These are phyloP conservation scores for Globisporangium nodosum DNA, from an alignment of 352 stramenopile genomes.

Conservation along the genomic window DNA sequence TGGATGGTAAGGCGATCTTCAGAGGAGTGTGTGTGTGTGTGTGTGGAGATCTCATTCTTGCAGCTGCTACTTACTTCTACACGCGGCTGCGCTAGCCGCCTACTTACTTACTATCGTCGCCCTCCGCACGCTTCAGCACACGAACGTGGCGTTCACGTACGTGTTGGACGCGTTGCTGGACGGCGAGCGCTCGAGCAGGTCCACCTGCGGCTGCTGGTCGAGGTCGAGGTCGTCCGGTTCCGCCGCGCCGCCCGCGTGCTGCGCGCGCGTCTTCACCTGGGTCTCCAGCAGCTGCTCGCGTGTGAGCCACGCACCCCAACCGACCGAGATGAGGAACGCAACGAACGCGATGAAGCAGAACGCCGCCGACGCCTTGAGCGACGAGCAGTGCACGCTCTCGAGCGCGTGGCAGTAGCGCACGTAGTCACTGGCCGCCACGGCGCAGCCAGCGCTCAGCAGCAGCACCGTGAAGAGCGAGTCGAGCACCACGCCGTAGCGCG, in stretches of 20 bases:
- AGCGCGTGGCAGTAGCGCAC: slow-evolving; percentile 52
- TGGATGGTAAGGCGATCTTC: too few species aligned
- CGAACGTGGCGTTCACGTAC: slow-evolving; percentile 12
- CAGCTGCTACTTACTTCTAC: neutral
- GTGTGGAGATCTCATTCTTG: neutral
- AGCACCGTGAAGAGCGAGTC: slow-evolving; percentile 68
- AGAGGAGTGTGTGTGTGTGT: neutral
- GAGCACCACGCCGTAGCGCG: slow-evolving; percentile 40
- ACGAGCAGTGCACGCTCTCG: slow-evolving; percentile 38
- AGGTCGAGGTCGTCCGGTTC: neutral
- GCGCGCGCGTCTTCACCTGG: neutral
- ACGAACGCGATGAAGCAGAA: slow-evolving; percentile 65
- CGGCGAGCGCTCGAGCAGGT: slow-evolving; percentile 15
- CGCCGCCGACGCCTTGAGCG: slow-evolving; percentile 35
- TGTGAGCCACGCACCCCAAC: slow-evolving; percentile 46
- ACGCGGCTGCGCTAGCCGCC: neutral
- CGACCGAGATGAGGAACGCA: slow-evolving; percentile 48
- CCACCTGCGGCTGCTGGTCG: slow-evolving; percentile 3
- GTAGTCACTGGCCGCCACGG: slow-evolving; percentile 60
- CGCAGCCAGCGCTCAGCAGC: slow-evolving; percentile 55
- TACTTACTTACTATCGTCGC: neutral
- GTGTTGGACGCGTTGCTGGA: slow-evolving; percentile 15
- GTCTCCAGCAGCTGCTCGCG: slow-evolving; percentile 12
- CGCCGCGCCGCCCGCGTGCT: slow-evolving; percentile 1
- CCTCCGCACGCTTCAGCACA: slow-evolving; percentile 5